Evolutionary conservation across 306 rosid species (phyloP), one percentile per base, ranked within the genome.

Genomic region (Cucumis cinereus): DNA sequence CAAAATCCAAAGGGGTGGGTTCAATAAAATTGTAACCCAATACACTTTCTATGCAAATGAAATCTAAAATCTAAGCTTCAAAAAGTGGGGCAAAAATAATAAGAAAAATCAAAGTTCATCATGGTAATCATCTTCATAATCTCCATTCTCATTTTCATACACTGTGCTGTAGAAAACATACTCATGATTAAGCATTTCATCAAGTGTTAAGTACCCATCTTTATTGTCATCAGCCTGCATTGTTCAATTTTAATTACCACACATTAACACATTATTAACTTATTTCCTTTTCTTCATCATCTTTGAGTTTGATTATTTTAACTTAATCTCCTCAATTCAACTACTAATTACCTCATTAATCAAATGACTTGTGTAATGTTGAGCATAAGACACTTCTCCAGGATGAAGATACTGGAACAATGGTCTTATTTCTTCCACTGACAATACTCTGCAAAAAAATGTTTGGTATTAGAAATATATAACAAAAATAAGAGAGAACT

Each of bases 131-230:
- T 78, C 83, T 0, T 82, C 80, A 26, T 17, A 10, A 13, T 81
- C 67, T 22, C n/a, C 56, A 14, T 38, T 36, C 16, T 7, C 53
- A 24, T 76, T 70, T 6, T 78, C 77, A 70, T 60, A 82, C 49
- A 82, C 77, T 4, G 88, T 76, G 79, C 41, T 78, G 47, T 87
- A 84, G 82, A 93, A 93, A 33, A 76, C 19, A 53, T 40, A 23
- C 66, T 93, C 93, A 55, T 91, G 91, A 53, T 80, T 74, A 20
- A 93, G 74, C 93, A 93, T 91, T 82, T 93, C 97, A 1, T 86
- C 47, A 0, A 88, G 80, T 76, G 93, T 74, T 80, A 93, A 81
- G 10, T 77, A 79, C 54, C 76, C 79, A 38, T 93, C 97, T 45
- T 80, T 82, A 78, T 87, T 79, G 10, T 87, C 90, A 82, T 93